A percentile compares a stretch with the other conserved stretches of the same genome.
phyloP scores from a whole-genome alignment of 768 basidiomycete species.

The Termitomyces sp. region DNA sequence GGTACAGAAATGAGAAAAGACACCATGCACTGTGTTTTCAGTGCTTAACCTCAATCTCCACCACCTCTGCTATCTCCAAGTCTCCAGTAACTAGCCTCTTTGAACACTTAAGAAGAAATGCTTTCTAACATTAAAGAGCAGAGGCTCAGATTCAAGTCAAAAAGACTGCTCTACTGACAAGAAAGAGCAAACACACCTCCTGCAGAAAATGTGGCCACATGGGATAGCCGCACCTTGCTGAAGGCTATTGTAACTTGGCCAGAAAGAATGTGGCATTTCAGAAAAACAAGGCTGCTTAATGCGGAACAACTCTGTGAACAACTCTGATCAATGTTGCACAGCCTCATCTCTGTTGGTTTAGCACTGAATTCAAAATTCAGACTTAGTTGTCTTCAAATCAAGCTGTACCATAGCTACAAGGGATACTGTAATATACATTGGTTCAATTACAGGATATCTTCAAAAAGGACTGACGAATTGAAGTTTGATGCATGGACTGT shows the following conservation, averaged over 20 bases:
- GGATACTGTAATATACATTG: not conserved
- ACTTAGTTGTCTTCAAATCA: not conserved
- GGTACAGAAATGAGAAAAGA: not conserved
- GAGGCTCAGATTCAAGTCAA: slow-evolving; percentile 7
- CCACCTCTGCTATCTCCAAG: slow-evolving; percentile 23
- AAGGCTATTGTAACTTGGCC: not conserved
- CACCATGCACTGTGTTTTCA: slow-evolving; percentile 32
- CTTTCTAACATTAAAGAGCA: slow-evolving; percentile 16
- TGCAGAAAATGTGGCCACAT: slow-evolving; percentile 77
- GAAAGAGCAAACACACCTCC: slow-evolving; percentile 35
- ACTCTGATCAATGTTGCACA: too few relatives aligned
- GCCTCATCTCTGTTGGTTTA: not conserved
- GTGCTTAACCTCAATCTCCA: slow-evolving; percentile 38
- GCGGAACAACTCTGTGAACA: too few relatives aligned
- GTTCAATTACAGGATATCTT: not conserved
- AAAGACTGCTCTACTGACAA: slow-evolving; percentile 10
- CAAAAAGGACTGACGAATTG: not conserved
- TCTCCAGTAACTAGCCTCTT: slow-evolving; percentile 18
- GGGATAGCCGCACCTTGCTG: slow-evolving; percentile 41
- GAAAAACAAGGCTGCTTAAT: not conserved
- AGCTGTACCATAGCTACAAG: not conserved
- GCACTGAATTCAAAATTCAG: not conserved
- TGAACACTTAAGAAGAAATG: slow-evolving; percentile 13
- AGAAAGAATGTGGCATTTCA: not conserved
- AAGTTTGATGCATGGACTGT: not conserved